Percentiles rank a stretch among this genome's conserved stretches.
Evolutionary conservation across 2,329 filamentous ascomycete genomes (phyloP).

Genomic region (Fusarium decemcellulare): DNA sequence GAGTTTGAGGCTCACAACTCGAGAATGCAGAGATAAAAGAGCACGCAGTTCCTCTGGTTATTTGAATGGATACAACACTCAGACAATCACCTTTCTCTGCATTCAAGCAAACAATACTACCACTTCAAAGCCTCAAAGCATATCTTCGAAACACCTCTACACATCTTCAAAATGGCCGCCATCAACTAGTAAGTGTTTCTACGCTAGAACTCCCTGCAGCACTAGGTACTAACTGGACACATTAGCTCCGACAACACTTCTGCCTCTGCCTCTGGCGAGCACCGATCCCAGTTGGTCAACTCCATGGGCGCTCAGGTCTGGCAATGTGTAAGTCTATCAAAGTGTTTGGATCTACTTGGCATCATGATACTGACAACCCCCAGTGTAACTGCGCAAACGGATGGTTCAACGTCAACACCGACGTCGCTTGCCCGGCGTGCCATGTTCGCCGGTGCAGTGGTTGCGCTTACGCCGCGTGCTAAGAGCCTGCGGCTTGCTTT

Average conservation of each 20-base stretch:
- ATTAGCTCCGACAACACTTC: conserved; percentile 1
- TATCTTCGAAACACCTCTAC: neutral
- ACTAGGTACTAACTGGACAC: neutral
- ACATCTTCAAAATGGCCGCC: conserved; percentile 9
- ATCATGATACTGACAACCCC: neutral
- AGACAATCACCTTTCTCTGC: too few species aligned
- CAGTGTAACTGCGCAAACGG: conserved; percentile 22
- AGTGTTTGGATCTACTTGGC: accelerated
- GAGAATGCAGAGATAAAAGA: too few species aligned
- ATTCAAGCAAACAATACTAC: too few species aligned
- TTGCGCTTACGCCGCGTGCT: conserved; percentile 38
- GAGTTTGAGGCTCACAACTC: neutral
- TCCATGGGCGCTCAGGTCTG: neutral
- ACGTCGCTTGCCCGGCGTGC: conserved; percentile 10
- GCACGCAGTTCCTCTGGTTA: too few species aligned
- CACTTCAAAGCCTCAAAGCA: neutral
- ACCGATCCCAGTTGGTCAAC: conserved; percentile 12
- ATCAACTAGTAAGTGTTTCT: conserved; percentile 12
- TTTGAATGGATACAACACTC: too few species aligned
- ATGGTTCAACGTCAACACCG: neutral
- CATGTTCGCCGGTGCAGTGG: conserved; percentile 24
- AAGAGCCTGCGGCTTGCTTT: neutral
- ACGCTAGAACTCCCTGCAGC: too few species aligned
- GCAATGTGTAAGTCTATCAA: conserved; percentile 17
- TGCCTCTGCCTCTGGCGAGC: neutral